Percentiles rank a stretch among this genome's conserved stretches.
These are phyloP conservation scores for Phytopythium boreale DNA, from an alignment of 352 stramenopile genomes.

Conservation along the genomic window DNA sequence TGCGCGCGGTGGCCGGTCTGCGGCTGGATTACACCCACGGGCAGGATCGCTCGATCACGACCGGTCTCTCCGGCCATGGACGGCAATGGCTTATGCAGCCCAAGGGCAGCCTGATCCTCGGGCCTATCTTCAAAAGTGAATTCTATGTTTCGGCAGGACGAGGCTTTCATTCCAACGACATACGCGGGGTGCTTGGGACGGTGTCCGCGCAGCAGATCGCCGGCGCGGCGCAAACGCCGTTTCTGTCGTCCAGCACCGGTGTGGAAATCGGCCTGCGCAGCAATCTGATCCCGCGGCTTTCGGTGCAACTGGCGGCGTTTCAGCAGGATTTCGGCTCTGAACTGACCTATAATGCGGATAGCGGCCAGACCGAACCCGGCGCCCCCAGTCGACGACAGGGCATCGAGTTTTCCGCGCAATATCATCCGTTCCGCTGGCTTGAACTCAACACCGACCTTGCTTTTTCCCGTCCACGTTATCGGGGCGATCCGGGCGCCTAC, in stretches of 20 bases:
- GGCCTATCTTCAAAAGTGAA: constrained; percentile 4
- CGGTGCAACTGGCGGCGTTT: constrained; percentile 3
- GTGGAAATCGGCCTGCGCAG: constrained; percentile 3
- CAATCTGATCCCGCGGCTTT: constrained; percentile 3
- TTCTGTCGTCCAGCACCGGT: constrained; percentile 3
- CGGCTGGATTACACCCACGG: constrained; percentile 3
- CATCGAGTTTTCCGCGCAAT: constrained; percentile 4
- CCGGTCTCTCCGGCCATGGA: constrained; percentile 2
- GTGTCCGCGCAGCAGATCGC: constrained; percentile 2
- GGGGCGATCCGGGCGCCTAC: constrained; percentile 1
- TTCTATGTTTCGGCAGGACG: constrained; percentile 4
- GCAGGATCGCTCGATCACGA: constrained; percentile 3
- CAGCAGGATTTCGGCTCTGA: constrained; percentile 3
- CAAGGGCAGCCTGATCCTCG: constrained; percentile 3
- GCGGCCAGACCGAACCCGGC: constrained; percentile 1
- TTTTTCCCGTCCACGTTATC: constrained; percentile 4
- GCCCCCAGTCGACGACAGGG: constrained; percentile 2
- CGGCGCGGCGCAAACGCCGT: constrained; percentile 1
- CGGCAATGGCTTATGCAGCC: constrained; percentile 3
- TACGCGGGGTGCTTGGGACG: constrained; percentile 2
- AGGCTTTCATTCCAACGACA: constrained; percentile 4
- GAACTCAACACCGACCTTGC: constrained; percentile 3
- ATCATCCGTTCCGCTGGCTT: constrained; percentile 3
- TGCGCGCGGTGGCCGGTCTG: constrained; percentile 1
- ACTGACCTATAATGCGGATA: constrained; percentile 4